Evolutionary conservation across 495 filamentous ascomycete species (phyloP).

Genomic region (Penicillium turbatum): DNA sequence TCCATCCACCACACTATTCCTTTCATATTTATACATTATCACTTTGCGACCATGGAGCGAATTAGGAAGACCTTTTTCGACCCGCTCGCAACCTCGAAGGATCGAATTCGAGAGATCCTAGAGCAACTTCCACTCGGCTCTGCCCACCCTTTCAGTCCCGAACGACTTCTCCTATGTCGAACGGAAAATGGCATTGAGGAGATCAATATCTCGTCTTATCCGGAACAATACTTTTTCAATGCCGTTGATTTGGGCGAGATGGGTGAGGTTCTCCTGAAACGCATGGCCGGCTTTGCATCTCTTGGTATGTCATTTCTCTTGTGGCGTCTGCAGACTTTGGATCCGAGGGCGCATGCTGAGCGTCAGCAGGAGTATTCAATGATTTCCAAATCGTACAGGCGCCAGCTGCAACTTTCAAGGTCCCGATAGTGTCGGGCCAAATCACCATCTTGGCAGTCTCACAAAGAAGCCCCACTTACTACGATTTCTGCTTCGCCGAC

Average conservation of each 20-base stretch:
- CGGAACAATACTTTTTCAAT: slow-evolving; percentile 25
- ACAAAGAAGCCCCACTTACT: slow-evolving; percentile 20
- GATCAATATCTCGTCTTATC: slow-evolving; percentile 25
- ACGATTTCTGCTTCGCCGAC: slow-evolving; percentile 25
- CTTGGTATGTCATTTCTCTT: slow-evolving; percentile 15
- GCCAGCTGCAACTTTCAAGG: slow-evolving; percentile 20
- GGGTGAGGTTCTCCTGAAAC: slow-evolving; percentile 16
- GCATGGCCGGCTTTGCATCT: slow-evolving; percentile 17
- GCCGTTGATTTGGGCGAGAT: slow-evolving; percentile 26
- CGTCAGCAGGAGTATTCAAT: slow-evolving; percentile 14
- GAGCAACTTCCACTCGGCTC: slow-evolving; percentile 21
- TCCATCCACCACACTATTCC: too few relatives aligned
- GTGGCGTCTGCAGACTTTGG: background rate
- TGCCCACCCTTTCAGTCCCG: slow-evolving; percentile 28
- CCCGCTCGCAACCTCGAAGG: slow-evolving; percentile 22
- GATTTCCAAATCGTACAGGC: slow-evolving; percentile 24
- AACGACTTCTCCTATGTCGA: slow-evolving; percentile 23
- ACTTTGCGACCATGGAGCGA: slow-evolving; percentile 25
- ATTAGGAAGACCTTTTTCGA: slow-evolving; percentile 23
- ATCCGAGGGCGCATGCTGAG: background rate
- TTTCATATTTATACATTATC: too few relatives aligned
- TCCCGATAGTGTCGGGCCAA: slow-evolving; percentile 20
- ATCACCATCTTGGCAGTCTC: slow-evolving; percentile 25
- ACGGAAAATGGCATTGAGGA: slow-evolving; percentile 19
- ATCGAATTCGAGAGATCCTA: slow-evolving; percentile 18